A percentile compares a stretch with the other conserved stretches of the same genome.
Conservation (phyloP, 2,329 filamentous ascomycete genomes). For the Fusarium ambrosium region DNA sequence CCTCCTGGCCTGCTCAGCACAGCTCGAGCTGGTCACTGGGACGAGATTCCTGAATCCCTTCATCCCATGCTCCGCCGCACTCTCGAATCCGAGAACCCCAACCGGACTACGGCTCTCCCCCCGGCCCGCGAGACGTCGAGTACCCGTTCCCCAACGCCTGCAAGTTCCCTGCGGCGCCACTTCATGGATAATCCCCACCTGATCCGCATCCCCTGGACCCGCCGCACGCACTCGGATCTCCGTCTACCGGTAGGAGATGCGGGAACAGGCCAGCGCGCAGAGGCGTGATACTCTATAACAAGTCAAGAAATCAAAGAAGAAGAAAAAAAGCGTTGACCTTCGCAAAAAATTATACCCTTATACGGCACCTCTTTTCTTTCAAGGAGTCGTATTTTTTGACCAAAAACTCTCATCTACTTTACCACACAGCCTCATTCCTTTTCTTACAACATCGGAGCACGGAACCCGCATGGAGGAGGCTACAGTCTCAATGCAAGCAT, state of each 20-base stretch:
- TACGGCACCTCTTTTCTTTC: slow-evolving; percentile 14
- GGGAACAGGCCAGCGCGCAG: slow-evolving; percentile 36
- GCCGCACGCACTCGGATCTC: slow-evolving; percentile 51
- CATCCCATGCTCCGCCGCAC: slow-evolving; percentile 65
- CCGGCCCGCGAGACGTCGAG: slow-evolving; percentile 28
- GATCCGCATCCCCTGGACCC: slow-evolving; percentile 34
- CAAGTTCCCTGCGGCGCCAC: slow-evolving; percentile 33
- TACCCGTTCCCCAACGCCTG: slow-evolving; percentile 22
- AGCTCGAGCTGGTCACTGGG: slow-evolving; percentile 69
- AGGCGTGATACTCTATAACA: slow-evolving; percentile 28
- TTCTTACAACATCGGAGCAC: slow-evolving; percentile 28
- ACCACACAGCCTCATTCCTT: slow-evolving; percentile 19
- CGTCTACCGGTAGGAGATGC: slow-evolving; percentile 57
- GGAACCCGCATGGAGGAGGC: slow-evolving; percentile 24
- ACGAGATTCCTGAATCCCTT: slow-evolving; percentile 69
- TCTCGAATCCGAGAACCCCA: slow-evolving; percentile 56
- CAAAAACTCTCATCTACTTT: slow-evolving; percentile 10
- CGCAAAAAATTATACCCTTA: slow-evolving; percentile 45
- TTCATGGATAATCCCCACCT: slow-evolving; percentile 32
- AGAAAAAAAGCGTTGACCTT: slow-evolving; percentile 28
- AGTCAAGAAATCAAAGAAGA: slow-evolving; percentile 16
- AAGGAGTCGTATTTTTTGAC: slow-evolving; percentile 15
- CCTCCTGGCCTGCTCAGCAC: slow-evolving; percentile 66
- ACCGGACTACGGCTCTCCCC: slow-evolving; percentile 30
- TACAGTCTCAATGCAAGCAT: slow-evolving; percentile 40